Evolutionary conservation across 169 alveolate species (phyloP).

Genomic region (Theileria sp.): DNA sequence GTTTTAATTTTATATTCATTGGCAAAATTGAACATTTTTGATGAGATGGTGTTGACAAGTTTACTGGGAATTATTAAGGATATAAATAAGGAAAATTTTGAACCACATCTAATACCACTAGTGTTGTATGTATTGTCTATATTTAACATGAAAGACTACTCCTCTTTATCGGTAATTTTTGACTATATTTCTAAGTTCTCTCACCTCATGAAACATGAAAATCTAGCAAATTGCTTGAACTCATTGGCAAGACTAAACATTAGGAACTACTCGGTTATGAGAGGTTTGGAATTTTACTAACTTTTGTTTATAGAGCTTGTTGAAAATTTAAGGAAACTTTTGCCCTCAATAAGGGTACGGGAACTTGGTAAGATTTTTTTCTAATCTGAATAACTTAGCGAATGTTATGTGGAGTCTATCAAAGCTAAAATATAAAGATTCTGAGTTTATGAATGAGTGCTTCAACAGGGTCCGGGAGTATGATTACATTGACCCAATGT

Average conservation of each 20-base stretch:
- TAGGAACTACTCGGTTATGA: conserved; percentile 23
- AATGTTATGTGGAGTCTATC: conserved; percentile 58
- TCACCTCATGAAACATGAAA: conserved; percentile 35
- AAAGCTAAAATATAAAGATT: conserved; percentile 39
- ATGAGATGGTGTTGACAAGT: conserved; percentile 4
- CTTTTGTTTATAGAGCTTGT: conserved; percentile 20
- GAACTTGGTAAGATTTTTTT: conserved; percentile 41
- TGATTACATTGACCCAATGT: conserved; percentile 38
- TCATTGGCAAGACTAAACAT: conserved; percentile 57
- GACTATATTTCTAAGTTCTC: conserved; percentile 23
- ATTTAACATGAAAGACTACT: conserved; percentile 17
- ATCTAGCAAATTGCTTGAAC: conserved; percentile 32
- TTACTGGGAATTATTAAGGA: conserved; percentile 20
- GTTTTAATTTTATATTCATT: conserved; percentile 56
- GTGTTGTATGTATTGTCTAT: conserved; percentile 55
- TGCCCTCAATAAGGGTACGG: conserved; percentile 35
- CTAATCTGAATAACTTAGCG: conserved; percentile 16
- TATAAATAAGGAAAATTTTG: conserved; percentile 46
- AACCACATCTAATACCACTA: conserved; percentile 57
- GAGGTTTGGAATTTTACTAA: conserved; percentile 4
- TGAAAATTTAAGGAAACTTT: conserved; percentile 12
- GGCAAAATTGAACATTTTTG: conserved; percentile 27
- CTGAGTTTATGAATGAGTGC: conserved; percentile 13
- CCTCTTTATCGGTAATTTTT: conserved; percentile 6
- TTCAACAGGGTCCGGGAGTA: conserved; percentile 29